A percentile compares a stretch with the other conserved stretches of the same genome.
phyloP scores from a whole-genome alignment of 305 asterid genomes.

The Rubia tinctorum region DNA sequence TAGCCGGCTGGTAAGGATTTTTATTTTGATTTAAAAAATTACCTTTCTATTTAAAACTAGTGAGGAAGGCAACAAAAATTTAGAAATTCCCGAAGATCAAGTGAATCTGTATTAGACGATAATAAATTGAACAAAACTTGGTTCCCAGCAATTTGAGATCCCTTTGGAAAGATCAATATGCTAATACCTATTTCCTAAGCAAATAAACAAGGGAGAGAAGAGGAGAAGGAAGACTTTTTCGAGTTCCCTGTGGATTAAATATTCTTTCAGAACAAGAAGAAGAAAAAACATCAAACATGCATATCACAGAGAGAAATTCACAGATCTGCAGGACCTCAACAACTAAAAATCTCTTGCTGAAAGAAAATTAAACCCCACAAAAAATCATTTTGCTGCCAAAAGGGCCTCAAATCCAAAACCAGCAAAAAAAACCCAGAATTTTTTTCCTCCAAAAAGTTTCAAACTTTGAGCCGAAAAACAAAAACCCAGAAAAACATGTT shows the following conservation, averaged over 20 bases:
- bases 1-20: constrained; percentile 30
- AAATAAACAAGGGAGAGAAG: not conserved
- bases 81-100: constrained; percentile 7
- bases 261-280: not conserved
- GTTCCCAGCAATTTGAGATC: not conserved
- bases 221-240: not conserved
- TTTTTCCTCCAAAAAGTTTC: not conserved
- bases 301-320: not conserved
- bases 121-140: not conserved
- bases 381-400: not conserved
- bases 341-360: too few species aligned
- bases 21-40: not conserved
- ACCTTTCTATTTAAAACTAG: constrained; percentile 22
- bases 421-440: not conserved
- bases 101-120: constrained; percentile 15
- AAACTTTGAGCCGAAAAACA: not conserved
- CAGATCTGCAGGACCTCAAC: constrained; percentile 2
- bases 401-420: not conserved
- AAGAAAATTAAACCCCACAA: not conserved
- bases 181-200: not conserved
- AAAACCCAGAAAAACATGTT: not conserved
- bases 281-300: not conserved
- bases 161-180: not conserved
- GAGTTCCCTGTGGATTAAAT: not conserved
- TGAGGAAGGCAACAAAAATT: constrained; percentile 30